Base-by-base conservation (phyloP, 306 rosid genomes). In the Cercis canadensis region DNA sequence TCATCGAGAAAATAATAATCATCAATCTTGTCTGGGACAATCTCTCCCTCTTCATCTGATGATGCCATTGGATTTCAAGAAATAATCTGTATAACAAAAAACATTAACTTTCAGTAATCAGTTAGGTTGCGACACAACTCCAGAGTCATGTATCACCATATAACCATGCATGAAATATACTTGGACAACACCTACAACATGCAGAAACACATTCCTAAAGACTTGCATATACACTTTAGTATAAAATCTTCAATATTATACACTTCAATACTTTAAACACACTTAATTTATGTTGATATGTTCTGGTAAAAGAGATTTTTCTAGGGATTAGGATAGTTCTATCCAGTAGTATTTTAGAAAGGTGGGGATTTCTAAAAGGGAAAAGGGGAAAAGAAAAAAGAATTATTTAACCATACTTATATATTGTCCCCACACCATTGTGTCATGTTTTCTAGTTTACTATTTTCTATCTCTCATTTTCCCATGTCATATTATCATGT, bases 21-120 rank as follows among this genome's bases (percentile, higher is more conserved):
- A 55, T 77, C 19, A 37, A 73, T 78, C 57, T 31, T 58, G 16
- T 41, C 66, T 31, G 82, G 75, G 39, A 62, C 57, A 57, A 80
- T 78, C 74, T 81, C 92, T 31, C 85, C 86, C 78, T 85, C 96
- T 47, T 87, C 88, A 53, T 87, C 96, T 0, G 87, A 83, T 11
- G 80, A 82, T 43, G 83, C 89, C 96, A 89, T 89, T 64, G 73
- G 55, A n/a, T 63, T 47, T 51, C 51, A 73, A 80, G 21, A 62
- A 52, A 54, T 14, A 40, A 62, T 41, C 78, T 71, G 59, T 58
- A 43, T 8, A 41, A 65, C 10, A 50, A 34, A 41, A 49, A 75
- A 46, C 37, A 62, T 14, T 10, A 47, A 70, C 53, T 70, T 59
- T 47, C 37, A 56, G 40, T 55, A 66, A 3, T 62, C 15, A 44